Percentiles rank a stretch among this genome's conserved stretches.
Conservation (phyloP, 208 protist genomes). For the Novymonas esmeraldas region DNA sequence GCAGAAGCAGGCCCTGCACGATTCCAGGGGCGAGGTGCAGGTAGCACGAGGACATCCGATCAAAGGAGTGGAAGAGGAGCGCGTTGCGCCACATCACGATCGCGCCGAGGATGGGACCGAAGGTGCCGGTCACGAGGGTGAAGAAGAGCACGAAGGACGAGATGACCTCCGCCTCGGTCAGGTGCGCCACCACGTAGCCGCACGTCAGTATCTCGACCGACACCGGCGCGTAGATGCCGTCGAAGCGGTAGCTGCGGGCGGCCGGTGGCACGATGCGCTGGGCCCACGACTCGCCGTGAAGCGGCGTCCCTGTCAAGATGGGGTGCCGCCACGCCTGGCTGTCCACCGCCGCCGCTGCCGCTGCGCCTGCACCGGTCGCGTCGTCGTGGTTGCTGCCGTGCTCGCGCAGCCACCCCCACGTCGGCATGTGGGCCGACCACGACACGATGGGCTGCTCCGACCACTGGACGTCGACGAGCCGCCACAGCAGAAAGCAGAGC, state of each 20-base stretch:
- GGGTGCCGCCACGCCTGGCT: slow-evolving; percentile 20
- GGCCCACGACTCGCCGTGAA: slow-evolving; percentile 15
- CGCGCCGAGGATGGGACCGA: slow-evolving; percentile 66
- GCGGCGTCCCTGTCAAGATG: slow-evolving; percentile 23
- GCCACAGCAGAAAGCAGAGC: slow-evolving; percentile 57
- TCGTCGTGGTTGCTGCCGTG: background rate
- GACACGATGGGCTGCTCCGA: slow-evolving; percentile 50
- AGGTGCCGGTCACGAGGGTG: slow-evolving; percentile 51
- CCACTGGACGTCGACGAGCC: slow-evolving; percentile 60
- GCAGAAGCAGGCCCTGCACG: slow-evolving; percentile 60
- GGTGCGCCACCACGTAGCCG: slow-evolving; percentile 42
- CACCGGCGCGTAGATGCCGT: slow-evolving; percentile 53
- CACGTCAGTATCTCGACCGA: slow-evolving; percentile 48
- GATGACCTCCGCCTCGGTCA: slow-evolving; percentile 45
- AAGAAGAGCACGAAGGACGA: slow-evolving; percentile 59
- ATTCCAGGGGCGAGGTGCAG: slow-evolving; percentile 59
- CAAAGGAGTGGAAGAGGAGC: slow-evolving; percentile 71
- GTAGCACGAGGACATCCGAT: slow-evolving; percentile 75
- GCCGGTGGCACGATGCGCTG: slow-evolving; percentile 22
- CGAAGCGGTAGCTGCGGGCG: slow-evolving; percentile 24
- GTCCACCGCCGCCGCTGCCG: background rate
- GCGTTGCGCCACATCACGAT: slow-evolving; percentile 75
- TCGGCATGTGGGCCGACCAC: slow-evolving; percentile 35
- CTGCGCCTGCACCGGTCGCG: background rate
- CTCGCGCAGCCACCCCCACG: slow-evolving; percentile 9